These are phyloP conservation scores for Chrysopogon serrulatus DNA, from an alignment of 176 grass and related monocot species.

Conservation along the genomic window DNA sequence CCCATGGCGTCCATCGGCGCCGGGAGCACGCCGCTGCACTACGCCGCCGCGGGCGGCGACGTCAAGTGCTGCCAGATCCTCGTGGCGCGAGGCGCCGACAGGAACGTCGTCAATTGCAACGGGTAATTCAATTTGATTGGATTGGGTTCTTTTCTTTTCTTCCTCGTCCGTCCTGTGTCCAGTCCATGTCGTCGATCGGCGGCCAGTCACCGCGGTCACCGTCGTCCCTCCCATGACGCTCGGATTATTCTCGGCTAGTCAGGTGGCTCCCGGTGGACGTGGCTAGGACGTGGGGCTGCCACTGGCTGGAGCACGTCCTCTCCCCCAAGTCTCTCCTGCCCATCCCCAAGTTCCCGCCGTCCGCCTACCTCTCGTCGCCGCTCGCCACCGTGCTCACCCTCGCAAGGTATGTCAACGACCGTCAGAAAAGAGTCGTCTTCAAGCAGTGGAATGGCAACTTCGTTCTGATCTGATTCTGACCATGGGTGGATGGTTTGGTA, in stretches of 20 bases:
- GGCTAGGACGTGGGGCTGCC: slow-evolving; percentile 55
- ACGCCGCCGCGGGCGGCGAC: slow-evolving; percentile 70
- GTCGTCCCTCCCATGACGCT: background rate
- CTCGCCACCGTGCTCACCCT: slow-evolving; percentile 54
- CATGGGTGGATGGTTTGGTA: background rate
- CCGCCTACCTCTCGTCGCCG: slow-evolving; percentile 59
- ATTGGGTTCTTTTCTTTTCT: too few species aligned
- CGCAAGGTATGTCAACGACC: too few species aligned
- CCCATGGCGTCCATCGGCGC: slow-evolving; percentile 65
- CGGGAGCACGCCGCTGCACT: slow-evolving; percentile 86
- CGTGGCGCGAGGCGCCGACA: slow-evolving; percentile 65
- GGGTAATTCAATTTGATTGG: slow-evolving; percentile 30
- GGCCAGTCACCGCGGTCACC: too few species aligned
- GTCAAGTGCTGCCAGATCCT: slow-evolving; percentile 92
- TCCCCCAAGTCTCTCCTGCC: slow-evolving; percentile 53
- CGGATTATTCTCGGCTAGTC: slow-evolving; percentile 20
- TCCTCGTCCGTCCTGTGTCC: background rate
- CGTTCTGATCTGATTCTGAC: too few species aligned
- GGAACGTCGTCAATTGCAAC: slow-evolving; percentile 51
- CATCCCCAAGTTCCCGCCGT: slow-evolving; percentile 64
- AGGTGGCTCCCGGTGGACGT: slow-evolving; percentile 88
- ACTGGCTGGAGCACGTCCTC: slow-evolving; percentile 72
- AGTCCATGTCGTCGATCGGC: background rate
- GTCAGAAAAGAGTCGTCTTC: too few species aligned
- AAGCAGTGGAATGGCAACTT: too few species aligned